Conservation (phyloP, 768 basidiomycete genomes). For the Podaxis mareebaensis region DNA sequence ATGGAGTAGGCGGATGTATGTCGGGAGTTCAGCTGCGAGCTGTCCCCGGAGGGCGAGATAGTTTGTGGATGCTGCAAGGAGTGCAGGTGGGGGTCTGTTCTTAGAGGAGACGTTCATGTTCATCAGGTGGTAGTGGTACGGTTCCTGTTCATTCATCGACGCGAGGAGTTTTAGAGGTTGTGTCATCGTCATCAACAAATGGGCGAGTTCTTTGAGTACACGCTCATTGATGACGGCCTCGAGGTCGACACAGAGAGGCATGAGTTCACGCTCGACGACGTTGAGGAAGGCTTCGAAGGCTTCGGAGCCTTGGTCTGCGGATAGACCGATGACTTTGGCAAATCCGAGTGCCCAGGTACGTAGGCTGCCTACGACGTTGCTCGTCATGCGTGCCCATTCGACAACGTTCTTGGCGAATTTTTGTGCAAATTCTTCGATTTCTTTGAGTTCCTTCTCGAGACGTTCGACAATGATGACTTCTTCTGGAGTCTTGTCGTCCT, state of each 20-base stretch:
- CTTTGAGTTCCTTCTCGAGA: slow-evolving; percentile 57
- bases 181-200: slow-evolving; percentile 57
- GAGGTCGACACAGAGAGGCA: slow-evolving; percentile 52
- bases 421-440: slow-evolving; percentile 57
- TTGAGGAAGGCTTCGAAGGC: slow-evolving; percentile 72
- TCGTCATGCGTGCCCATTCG: slow-evolving; percentile 61
- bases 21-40: slow-evolving; percentile 69
- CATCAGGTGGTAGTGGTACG: slow-evolving; percentile 69
- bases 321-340: slow-evolving; percentile 65
- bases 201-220: slow-evolving; percentile 58
- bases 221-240: slow-evolving; percentile 52
- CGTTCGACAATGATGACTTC: slow-evolving; percentile 55
- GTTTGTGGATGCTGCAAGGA: slow-evolving; percentile 73
- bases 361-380: slow-evolving; percentile 48
- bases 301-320: slow-evolving; percentile 47
- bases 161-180: slow-evolving; percentile 66
- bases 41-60: slow-evolving; percentile 79
- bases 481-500: slow-evolving; percentile 21
- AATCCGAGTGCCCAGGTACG: slow-evolving; percentile 66
- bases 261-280: slow-evolving; percentile 55
- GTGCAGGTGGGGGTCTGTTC: slow-evolving; percentile 63
- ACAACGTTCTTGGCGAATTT: slow-evolving; percentile 61
- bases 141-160: slow-evolving; percentile 73
- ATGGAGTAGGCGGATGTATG: slow-evolving; percentile 58
- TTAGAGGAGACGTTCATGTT: slow-evolving; percentile 63